These are phyloP conservation scores for Russula griseocarnosa DNA, from an alignment of 768 basidiomycete species.

Conservation along the genomic window DNA sequence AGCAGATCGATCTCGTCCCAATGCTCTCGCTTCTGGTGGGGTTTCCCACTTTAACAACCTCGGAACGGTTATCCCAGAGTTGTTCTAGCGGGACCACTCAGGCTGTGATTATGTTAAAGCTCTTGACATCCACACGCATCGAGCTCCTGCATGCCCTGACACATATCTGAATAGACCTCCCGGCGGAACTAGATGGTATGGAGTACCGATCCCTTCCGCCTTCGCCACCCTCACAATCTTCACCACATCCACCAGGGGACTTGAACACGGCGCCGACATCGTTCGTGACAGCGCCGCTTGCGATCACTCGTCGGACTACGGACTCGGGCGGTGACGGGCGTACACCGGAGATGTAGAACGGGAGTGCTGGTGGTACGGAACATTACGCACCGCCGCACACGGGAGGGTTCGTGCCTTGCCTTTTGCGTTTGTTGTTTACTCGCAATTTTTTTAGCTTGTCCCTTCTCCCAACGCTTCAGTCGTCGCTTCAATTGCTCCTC, in stretches of 20 bases:
- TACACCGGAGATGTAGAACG: neutral
- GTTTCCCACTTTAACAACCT: conserved; percentile 94
- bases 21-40: conserved; percentile 86
- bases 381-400: neutral
- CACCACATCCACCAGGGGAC: neutral
- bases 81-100: conserved; percentile 59
- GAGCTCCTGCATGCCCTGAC: conserved; percentile 71
- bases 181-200: conserved; percentile 69
- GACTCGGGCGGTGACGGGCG: neutral
- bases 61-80: conserved; percentile 85
- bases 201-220: neutral
- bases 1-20: conserved; percentile 93
- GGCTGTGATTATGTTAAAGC: conserved; percentile 51
- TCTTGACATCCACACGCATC: conserved; percentile 63
- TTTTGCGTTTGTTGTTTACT: too few relatives aligned
- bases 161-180: conserved; percentile 68
- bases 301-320: neutral
- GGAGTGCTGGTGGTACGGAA: neutral
- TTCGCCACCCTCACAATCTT: neutral
- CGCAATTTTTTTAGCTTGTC: too few relatives aligned
- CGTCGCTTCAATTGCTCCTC: too few relatives aligned
- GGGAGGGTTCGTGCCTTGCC: neutral
- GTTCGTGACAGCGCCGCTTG: too few relatives aligned
- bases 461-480: too few relatives aligned
- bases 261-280: neutral